These are phyloP conservation scores for Aspergillus caelatus DNA, from an alignment of 2,329 filamentous ascomycete species.

Conservation along the genomic window DNA sequence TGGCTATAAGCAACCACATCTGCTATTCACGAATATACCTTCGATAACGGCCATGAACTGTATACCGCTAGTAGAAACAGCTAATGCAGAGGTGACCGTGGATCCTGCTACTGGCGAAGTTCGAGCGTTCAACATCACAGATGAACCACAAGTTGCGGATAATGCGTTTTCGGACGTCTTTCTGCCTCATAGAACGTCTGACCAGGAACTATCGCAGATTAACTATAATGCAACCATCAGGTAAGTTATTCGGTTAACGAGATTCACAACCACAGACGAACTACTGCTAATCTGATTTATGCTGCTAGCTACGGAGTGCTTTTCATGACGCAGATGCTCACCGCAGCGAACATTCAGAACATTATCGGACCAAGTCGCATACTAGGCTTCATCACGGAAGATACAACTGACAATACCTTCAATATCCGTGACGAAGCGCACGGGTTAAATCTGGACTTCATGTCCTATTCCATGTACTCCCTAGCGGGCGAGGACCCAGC, in stretches of 20 bases:
- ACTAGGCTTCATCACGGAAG: not conserved
- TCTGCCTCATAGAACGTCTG: not conserved
- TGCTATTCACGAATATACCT: conserved; percentile 1
- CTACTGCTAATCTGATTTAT: not conserved
- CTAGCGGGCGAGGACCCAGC: not conserved
- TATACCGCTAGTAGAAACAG: not conserved
- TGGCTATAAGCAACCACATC: not conserved
- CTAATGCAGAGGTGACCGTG: not conserved
- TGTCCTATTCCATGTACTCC: conserved; percentile 6
- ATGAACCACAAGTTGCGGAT: not conserved
- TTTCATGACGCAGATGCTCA: conserved; percentile 6
- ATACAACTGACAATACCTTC: conserved; percentile 1
- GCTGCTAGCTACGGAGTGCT: not conserved
- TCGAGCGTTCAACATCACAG: not conserved
- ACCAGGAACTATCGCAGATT: not conserved
- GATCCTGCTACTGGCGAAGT: not conserved
- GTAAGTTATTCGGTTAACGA: not conserved
- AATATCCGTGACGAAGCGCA: conserved; percentile 6
- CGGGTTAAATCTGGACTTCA: conserved; percentile 4
- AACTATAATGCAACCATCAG: conserved; percentile 1
- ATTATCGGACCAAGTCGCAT: not conserved
- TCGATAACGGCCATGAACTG: conserved; percentile 1
- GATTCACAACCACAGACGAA: not conserved
- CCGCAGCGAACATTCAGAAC: not conserved
- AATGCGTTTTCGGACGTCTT: conserved; percentile 5